Evolutionary conservation across 164 flowering plant genomes (phyloP), one percentile per base, ranked within the genome.

Genomic region (Vitis rotundifolia): DNA sequence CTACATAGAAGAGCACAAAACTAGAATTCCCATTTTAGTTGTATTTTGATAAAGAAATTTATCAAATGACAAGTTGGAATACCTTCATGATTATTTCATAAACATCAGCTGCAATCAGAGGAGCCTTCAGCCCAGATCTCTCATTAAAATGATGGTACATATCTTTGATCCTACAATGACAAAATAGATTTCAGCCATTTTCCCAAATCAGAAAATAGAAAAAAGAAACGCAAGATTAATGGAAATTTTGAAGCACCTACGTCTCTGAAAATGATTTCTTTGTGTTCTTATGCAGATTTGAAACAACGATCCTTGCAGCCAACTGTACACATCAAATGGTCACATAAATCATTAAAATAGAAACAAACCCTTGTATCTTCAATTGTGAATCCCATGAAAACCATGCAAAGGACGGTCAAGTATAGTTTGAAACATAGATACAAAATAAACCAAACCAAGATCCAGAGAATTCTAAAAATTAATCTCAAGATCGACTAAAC

Each of bases 21-120:
- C 44, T 3, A 37, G 44, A 37, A 37, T 6, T 37, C 44, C 7
- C 44, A 37, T 37, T 37, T 37, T 37, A 37, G 44, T 37, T 37
- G 7, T 1, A 37, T 37, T 3, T 37, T 37, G 44, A 3, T 37
- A 37, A 37, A 37, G 44, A 6, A 6, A 37, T 37, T 37, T 37
- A 37, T 37, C 44, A 37, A 37, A 37, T 37, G 44, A 37, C 44
- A 37, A 48, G 16, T 9, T 29, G 9, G 26, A 47, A 28, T 72
- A 96, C 98, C 95, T 93, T 88, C 90, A 92, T 92, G 75, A 96
- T 91, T 15, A 93, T 89, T 49, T 92, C 95, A 84, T 89, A 93
- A 49, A 96, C 95, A 85, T 96, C 98, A 88, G 93, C 97, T 31
- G 97, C 92, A 71, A 96, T 76, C 67, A 96, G 75, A 66, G 98